Percentiles rank a stretch among this genome's conserved stretches.
These are phyloP conservation scores for Mycosphaerella sp. DNA, from an alignment of 2,329 filamentous ascomycete species.

Conservation along the genomic window DNA sequence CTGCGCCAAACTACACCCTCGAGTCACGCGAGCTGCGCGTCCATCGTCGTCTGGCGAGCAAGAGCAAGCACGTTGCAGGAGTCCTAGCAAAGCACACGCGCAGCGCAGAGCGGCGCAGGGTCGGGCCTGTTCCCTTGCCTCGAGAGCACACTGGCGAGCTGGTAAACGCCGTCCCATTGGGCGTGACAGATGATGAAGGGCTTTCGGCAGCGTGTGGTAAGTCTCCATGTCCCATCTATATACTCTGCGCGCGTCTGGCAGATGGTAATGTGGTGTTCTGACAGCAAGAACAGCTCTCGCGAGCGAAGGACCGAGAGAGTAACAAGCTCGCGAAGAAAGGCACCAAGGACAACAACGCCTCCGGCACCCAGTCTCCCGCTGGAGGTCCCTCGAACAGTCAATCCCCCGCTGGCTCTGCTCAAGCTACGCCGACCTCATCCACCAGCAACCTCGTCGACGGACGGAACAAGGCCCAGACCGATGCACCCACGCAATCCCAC, in stretches of 20 bases:
- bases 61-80: neutral
- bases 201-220: slow-evolving; percentile 94
- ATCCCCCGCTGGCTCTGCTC: slow-evolving; percentile 55
- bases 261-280: slow-evolving; percentile 29
- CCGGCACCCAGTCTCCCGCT: slow-evolving; percentile 72
- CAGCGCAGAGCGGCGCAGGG: slow-evolving; percentile 15
- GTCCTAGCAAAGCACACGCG: neutral
- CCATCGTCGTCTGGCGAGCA: slow-evolving; percentile 3
- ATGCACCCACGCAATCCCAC: slow-evolving; percentile 39
- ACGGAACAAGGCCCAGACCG: slow-evolving; percentile 69
- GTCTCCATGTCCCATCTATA: slow-evolving; percentile 38
- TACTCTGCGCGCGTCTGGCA: slow-evolving; percentile 14
- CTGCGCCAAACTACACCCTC: neutral
- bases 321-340: slow-evolving; percentile 65
- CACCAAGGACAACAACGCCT: slow-evolving; percentile 43
- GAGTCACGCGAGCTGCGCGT: slow-evolving; percentile 1
- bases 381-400: slow-evolving; percentile 43
- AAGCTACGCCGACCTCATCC: slow-evolving; percentile 78
- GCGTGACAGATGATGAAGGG: slow-evolving; percentile 66
- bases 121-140: slow-evolving; percentile 22
- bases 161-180: slow-evolving; percentile 14
- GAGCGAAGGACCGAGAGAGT: slow-evolving; percentile 49
- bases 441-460: slow-evolving; percentile 79
- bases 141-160: slow-evolving; percentile 29
- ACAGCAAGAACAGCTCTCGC: slow-evolving; percentile 77